Evolutionary conservation across 805 yeast genomes (phyloP).

Genomic region (Wickerhamomyces sydowiorum): DNA sequence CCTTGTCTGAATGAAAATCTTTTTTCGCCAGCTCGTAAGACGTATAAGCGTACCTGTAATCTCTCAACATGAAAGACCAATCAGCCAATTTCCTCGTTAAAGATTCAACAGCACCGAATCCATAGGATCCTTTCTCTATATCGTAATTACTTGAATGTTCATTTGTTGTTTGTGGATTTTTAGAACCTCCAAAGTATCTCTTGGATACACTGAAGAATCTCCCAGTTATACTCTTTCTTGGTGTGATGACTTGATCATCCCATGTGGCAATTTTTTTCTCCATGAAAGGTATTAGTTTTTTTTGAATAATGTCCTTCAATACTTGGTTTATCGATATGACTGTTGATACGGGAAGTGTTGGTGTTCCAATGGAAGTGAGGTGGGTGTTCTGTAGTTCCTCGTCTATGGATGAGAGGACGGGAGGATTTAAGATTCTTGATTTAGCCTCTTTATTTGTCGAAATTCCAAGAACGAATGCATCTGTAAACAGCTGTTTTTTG

Average conservation of each 20-base stretch:
- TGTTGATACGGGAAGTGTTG: conserved; percentile 10
- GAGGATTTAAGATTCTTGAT: conserved; percentile 19
- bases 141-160: conserved; percentile 36
- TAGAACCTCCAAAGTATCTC: conserved; percentile 38
- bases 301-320: conserved; percentile 29
- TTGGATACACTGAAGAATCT: conserved; percentile 63
- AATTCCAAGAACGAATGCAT: conserved; percentile 16
- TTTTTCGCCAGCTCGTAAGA: conserved; percentile 79
- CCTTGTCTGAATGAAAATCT: conserved; percentile 71
- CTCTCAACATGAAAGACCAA: conserved; percentile 87
- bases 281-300: conserved; percentile 67
- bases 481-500: conserved; percentile 33
- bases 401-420: conserved; percentile 34
- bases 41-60: conserved; percentile 76
- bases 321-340: conserved; percentile 13
- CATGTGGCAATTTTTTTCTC: conserved; percentile 71
- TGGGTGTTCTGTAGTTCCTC: conserved; percentile 34
- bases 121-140: conserved; percentile 49
- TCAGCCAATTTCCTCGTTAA: conserved; percentile 80
- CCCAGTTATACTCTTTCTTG: conserved; percentile 71
- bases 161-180: conserved; percentile 14
- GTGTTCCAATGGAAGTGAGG: conserved; percentile 6
- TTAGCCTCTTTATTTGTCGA: conserved; percentile 7
- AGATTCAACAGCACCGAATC: conserved; percentile 62
- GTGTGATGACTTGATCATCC: conserved; percentile 78